phyloP scores from a whole-genome alignment of 306 rosid genomes.

The Ammopiptanthus mongolicus region DNA sequence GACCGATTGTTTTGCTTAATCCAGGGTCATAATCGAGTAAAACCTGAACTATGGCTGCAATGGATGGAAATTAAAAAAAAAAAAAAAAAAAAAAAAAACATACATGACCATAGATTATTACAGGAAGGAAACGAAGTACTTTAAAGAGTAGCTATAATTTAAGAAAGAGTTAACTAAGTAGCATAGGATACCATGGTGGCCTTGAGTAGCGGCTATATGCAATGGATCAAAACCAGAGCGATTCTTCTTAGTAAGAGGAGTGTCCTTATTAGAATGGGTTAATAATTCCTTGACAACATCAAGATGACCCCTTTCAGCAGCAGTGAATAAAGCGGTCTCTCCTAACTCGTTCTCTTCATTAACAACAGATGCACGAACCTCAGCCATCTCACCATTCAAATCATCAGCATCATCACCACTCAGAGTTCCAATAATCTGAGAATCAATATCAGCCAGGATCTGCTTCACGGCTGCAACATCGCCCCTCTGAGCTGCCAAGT shows the following conservation, averaged over 20 bases:
- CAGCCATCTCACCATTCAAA: constrained; percentile 72
- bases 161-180: not conserved
- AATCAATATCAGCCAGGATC: constrained; percentile 70
- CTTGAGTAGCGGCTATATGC: constrained; percentile 90
- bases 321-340: constrained; percentile 79
- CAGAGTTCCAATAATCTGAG: constrained; percentile 63
- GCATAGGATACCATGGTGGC: constrained; percentile 58
- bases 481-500: constrained; percentile 89
- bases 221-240: constrained; percentile 69
- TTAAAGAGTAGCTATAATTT: too few relatives aligned
- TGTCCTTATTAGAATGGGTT: constrained; percentile 54
- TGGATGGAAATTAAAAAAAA: not conserved
- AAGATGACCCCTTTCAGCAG: constrained; percentile 83
- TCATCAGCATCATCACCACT: constrained; percentile 48
- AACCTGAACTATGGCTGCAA: constrained; percentile 81
- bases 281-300: constrained; percentile 80
- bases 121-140: not conserved
- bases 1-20: constrained; percentile 82
- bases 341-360: constrained; percentile 90
- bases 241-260: constrained; percentile 61
- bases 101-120: constrained; percentile 6
- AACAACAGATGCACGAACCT: constrained; percentile 72
- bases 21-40: constrained; percentile 68
- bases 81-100: constrained; percentile 4
- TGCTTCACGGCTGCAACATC: constrained; percentile 85